phyloP scores from a whole-genome alignment of 2,329 filamentous ascomycete species.

The Fusarium dimerum region DNA sequence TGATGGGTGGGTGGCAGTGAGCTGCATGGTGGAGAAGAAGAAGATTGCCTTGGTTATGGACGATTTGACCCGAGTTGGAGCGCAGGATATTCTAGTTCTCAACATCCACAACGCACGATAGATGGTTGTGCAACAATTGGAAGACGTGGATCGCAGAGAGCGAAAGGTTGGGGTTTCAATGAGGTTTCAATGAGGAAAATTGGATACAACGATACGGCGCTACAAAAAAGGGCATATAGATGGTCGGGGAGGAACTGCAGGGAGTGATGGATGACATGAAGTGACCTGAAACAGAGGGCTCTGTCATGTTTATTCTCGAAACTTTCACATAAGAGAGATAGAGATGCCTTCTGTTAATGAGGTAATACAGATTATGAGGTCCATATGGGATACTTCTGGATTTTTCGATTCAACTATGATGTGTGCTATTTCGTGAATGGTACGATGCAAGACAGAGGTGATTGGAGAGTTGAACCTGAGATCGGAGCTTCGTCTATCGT shows the following conservation, averaged over 20 bases:
- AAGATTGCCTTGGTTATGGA: conserved; percentile 86
- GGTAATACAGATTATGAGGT: neutral
- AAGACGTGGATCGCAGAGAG: neutral
- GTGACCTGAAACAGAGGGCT: neutral
- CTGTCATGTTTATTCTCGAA: neutral
- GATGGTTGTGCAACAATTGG: conserved; percentile 1
- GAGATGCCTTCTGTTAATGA: neutral
- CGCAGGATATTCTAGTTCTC: conserved; percentile 81
- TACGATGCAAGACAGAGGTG: neutral
- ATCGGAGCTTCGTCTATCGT: neutral
- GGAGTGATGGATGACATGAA: conserved; percentile 4
- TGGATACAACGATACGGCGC: conserved; percentile 22
- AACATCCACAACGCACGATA: conserved; percentile 79
- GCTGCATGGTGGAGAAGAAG: conserved; percentile 89
- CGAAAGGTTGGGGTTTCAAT: conserved; percentile 13
- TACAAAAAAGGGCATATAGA: conserved; percentile 15
- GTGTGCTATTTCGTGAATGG: neutral
- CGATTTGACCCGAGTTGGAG: conserved; percentile 72
- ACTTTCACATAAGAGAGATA: neutral
- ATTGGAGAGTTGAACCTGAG: neutral
- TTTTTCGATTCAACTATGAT: neutral
- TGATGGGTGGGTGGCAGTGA: conserved; percentile 91
- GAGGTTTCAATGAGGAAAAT: conserved; percentile 12
- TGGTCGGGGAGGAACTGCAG: conserved; percentile 3
- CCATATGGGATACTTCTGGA: neutral